Evolutionary conservation across 371 early-diverging fungal genomes (phyloP), one percentile per base, ranked within the genome.

Genomic region (Rhizopus microsporus): DNA sequence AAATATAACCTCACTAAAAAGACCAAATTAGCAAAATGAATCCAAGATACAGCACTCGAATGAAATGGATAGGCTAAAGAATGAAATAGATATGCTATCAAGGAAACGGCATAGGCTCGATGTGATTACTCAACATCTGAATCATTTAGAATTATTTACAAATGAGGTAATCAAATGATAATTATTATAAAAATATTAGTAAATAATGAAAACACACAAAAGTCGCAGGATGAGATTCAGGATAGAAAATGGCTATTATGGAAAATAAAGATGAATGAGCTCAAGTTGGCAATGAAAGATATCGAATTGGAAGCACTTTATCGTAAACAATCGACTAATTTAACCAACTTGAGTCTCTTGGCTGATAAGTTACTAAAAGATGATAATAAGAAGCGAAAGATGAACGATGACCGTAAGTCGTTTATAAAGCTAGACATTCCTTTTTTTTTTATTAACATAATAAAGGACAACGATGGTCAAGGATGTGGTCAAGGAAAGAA

Each of bases 11-110:
- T n/a, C 15, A 42, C 3, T 42, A 6, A 42, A n/a, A n/a, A 42
- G 1, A 15, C 15, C 6, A 37, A 23, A 12, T 12, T 37, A 74
- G 74, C 70, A 74, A 65, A 63, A 65, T 38, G 74, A 74, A 50
- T 66, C 63, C 38, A 46, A 52, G 31, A 42, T 65, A 54, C 64
- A 66, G n/a, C 61, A 74, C 53, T 37, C 57, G 6, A 47, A 61
- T 6, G 68, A 69, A 49, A 60, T 62, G 33, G 67, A 63, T 38
- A 53, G 60, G 38, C 51, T 68, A 16, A 66, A 70, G 31, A 64
- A 59, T 38, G 67, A 74, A 48, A 68, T 68, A 33, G 60, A 68
- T 37, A 53, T 62, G 2, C 51, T 74, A 16, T 54, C 68, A 7
- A 48, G 63, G n/a, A 65, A 68, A 46, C 17, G 29, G 12, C 29